Evolutionary conservation across 495 filamentous ascomycete species (phyloP).

Genomic region (Glutinoglossum americanum): DNA sequence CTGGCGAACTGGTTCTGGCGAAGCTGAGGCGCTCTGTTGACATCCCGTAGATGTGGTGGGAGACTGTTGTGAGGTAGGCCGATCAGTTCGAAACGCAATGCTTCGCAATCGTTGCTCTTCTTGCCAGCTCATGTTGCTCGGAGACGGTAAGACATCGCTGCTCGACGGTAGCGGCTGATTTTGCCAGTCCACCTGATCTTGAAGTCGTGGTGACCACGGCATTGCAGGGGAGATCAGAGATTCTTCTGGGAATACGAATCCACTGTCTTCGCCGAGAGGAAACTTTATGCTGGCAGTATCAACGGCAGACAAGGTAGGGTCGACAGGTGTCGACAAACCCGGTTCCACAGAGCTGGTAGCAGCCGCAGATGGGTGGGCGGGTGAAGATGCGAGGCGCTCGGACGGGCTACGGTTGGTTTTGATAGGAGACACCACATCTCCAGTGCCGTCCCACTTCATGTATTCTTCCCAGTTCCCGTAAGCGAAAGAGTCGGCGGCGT

Average conservation of each 20-base stretch:
- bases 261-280: not conserved
- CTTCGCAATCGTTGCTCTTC: constrained; percentile 1
- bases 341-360: not conserved
- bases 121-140: not conserved
- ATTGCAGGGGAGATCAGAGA: not conserved
- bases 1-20: constrained; percentile 10
- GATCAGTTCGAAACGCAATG: not conserved
- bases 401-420: not conserved
- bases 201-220: not conserved
- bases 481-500: not conserved
- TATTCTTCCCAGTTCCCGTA: constrained; percentile 4
- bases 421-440: not conserved
- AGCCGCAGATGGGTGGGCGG: not conserved
- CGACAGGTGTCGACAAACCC: not conserved
- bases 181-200: not conserved
- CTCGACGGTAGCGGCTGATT: not conserved
- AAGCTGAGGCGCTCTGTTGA: constrained; percentile 4
- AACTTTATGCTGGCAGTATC: not conserved
- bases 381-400: not conserved
- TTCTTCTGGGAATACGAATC: not conserved
- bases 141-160: not conserved
- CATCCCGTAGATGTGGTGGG: not conserved
- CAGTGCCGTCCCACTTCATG: constrained; percentile 2
- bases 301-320: not conserved
- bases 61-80: not conserved